Evolutionary conservation across 1,284 basidiomycete species (phyloP).

Genomic region (Ceratobasidium sp.): DNA sequence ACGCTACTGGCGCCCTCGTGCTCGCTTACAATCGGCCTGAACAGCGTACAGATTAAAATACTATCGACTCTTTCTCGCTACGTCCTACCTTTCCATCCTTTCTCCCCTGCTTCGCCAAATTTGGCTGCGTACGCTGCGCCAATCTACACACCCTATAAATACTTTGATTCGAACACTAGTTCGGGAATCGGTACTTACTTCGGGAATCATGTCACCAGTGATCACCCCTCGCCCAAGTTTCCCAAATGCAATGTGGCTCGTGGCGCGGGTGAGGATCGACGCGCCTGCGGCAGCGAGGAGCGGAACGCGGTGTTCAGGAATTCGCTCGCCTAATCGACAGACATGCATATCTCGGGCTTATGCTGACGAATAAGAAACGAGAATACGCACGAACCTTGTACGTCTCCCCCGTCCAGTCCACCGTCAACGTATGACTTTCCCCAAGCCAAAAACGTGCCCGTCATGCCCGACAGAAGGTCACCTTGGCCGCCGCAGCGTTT

Average conservation of each 20-base stretch:
- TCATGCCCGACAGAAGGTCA: slow-evolving; percentile 89
- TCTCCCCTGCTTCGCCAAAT: slow-evolving; percentile 65
- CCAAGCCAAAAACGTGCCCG: slow-evolving; percentile 94
- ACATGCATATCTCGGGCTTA: neutral
- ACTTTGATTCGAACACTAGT: neutral
- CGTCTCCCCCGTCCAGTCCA: slow-evolving; percentile 68
- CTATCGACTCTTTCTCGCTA: neutral
- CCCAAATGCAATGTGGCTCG: slow-evolving; percentile 81
- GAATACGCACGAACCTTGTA: slow-evolving; percentile 50
- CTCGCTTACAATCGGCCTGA: neutral
- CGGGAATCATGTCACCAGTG: slow-evolving; percentile 89
- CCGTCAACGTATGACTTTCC: slow-evolving; percentile 91
- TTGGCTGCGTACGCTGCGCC: slow-evolving; percentile 80
- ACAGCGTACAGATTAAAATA: neutral
- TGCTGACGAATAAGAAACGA: neutral
- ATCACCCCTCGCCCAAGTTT: slow-evolving; percentile 86
- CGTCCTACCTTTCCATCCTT: slow-evolving; percentile 48
- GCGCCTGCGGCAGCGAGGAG: slow-evolving; percentile 89
- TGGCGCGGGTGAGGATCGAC: slow-evolving; percentile 87
- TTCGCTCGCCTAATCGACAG: slow-evolving; percentile 54
- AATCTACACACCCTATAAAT: slow-evolving; percentile 58
- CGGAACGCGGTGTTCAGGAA: slow-evolving; percentile 76
- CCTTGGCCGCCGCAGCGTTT: slow-evolving; percentile 97
- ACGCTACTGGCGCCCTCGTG: neutral
- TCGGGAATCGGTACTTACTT: slow-evolving; percentile 54